Percentiles rank a stretch among this genome's conserved stretches.
These are phyloP conservation scores for Citrus sp. DNA, from an alignment of 345 rosid genomes.

Conservation along the genomic window DNA sequence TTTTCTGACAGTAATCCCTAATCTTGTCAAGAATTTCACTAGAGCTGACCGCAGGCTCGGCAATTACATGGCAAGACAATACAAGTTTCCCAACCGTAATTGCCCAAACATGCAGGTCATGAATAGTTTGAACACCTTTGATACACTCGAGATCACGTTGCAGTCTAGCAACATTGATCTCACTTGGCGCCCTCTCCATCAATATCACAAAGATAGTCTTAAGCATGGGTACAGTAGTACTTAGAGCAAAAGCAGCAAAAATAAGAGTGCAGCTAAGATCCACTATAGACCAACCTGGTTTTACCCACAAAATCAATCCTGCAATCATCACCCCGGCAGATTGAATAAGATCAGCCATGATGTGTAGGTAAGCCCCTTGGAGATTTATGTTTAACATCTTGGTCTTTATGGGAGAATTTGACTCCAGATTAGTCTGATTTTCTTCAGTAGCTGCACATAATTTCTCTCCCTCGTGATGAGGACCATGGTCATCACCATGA, in stretches of 20 bases:
- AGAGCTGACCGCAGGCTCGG: constrained; percentile 48
- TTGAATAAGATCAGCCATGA: constrained; percentile 72
- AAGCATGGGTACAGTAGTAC: constrained; percentile 62
- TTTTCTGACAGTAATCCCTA: constrained; percentile 50
- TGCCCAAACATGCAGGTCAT: constrained; percentile 84
- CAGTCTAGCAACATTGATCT: constrained; percentile 41
- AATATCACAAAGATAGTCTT: constrained; percentile 48
- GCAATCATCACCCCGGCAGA: constrained; percentile 80
- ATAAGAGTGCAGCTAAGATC: constrained; percentile 71
- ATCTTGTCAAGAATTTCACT: constrained; percentile 42
- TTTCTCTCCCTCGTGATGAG: constrained; percentile 24
- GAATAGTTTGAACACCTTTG: constrained; percentile 49
- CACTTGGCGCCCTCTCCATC: constrained; percentile 69
- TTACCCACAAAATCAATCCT: constrained; percentile 63
- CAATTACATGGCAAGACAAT: constrained; percentile 63
- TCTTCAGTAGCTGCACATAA: constrained; percentile 18
- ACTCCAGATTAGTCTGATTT: constrained; percentile 33
- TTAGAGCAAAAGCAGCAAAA: constrained; percentile 54
- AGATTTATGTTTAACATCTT: constrained; percentile 61
- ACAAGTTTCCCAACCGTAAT: constrained; percentile 63
- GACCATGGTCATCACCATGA: constrained; percentile 9
- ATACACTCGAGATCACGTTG: constrained; percentile 46
- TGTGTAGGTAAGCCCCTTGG: constrained; percentile 81
- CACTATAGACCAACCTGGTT: constrained; percentile 56
- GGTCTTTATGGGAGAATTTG: constrained; percentile 22